Base-by-base conservation (phyloP, 2,329 filamentous ascomycete species). In the Thelonectria blattea region DNA sequence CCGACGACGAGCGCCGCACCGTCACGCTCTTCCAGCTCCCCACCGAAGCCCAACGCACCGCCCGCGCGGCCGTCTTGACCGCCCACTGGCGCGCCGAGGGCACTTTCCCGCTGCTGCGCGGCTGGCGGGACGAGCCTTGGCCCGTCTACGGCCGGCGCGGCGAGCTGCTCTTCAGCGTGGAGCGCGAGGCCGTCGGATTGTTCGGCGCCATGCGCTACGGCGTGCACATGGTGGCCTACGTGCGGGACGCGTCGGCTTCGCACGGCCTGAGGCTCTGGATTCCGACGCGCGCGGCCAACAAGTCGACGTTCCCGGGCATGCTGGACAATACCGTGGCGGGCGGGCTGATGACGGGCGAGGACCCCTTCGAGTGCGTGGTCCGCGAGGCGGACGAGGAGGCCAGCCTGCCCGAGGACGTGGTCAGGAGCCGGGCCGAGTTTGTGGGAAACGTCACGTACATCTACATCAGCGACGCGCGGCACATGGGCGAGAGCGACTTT, bases 361-460 rank as follows among this genome's bases (percentile, higher is more conserved):
- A 83, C 20, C 90, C 91, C 0, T 89, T 93, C 50, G 92, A 94
- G 72, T 92, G 90, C 73, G 79, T 97, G 53, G 83, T 97, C 18
- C 87, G 94, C 55, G 95, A 99, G 77, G 89, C 90, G 3, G 88
- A 88, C 65, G 95, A 99, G 77, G 95, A 99, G 74, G 96, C 95
- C 1, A 91, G 88, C 39, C 78, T 99, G 18, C 85, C 91, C 0
- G 90, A 88, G 60, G 79, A 83, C 0, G 70, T 94, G 8, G 88
- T 97, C 51, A 84, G 89, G 45, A 76, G 79, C 41, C 79, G 80
- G 12, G 85, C 85, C 5, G 83, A 80, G 60, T 76, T 85, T 17
- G 83, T 81, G 15, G 93, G 93, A 7, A 89, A 85, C 47, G 85
- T 97, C 62, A 92, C 91, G 7, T 99, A 98, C 78, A 88, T 93